Evolutionary conservation across 176 grass and related monocot species (phyloP).

Genomic region (Secale cereale): DNA sequence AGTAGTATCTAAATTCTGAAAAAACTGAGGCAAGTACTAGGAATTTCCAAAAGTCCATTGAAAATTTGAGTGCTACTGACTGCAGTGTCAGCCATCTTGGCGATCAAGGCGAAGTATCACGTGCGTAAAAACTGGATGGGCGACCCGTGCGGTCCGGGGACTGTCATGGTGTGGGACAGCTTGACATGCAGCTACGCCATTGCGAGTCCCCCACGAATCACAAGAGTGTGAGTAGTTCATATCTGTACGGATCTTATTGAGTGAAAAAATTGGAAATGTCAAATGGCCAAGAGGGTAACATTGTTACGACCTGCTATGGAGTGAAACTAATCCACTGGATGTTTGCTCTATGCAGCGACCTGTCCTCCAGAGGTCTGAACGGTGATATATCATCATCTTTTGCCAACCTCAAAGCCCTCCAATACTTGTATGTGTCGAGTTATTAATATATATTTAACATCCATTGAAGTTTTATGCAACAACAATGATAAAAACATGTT

Average conservation of each 20-base stretch:
- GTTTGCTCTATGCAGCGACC: conserved; percentile 26
- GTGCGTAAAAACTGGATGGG: conserved; percentile 55
- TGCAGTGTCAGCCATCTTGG: conserved; percentile 51
- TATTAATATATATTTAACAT: neutral
- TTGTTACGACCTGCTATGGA: neutral
- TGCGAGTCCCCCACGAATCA: conserved; percentile 46
- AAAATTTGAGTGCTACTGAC: neutral
- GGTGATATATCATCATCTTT: conserved; percentile 47
- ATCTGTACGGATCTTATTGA: neutral
- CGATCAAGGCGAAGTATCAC: conserved; percentile 42
- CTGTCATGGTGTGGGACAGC: conserved; percentile 38
- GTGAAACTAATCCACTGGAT: neutral
- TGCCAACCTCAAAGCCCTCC: conserved; percentile 21
- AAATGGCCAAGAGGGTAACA: neutral
- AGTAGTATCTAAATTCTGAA: too few species aligned
- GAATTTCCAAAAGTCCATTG: too few species aligned
- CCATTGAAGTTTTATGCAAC: neutral
- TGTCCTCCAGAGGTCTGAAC: conserved; percentile 43
- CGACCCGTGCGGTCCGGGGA: conserved; percentile 55
- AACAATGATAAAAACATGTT: too few species aligned
- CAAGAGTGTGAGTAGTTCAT: conserved; percentile 22
- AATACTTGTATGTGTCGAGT: conserved; percentile 40
- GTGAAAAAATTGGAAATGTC: neutral
- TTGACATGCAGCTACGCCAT: conserved; percentile 51
- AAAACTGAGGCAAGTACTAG: too few species aligned